phyloP scores from a whole-genome alignment of 495 filamentous ascomycete species.

The Jackrogersella multiformis region DNA sequence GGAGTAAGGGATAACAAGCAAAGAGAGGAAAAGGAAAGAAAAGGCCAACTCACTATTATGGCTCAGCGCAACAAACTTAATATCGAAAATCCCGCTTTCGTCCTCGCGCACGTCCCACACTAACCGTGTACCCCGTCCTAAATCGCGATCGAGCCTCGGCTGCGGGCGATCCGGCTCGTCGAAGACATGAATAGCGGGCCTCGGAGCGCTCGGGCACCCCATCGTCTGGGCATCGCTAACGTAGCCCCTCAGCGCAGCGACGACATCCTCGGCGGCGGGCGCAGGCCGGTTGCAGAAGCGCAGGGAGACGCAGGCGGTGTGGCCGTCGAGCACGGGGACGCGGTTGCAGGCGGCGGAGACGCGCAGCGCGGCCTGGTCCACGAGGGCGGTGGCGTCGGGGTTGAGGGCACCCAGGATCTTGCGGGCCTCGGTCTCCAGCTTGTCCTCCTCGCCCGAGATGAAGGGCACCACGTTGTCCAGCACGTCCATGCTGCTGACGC shows the following conservation, averaged over 20 bases:
- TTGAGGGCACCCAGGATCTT: conserved; percentile 83
- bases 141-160: conserved; percentile 82
- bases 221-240: conserved; percentile 77
- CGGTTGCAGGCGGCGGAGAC: conserved; percentile 85
- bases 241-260: conserved; percentile 74
- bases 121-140: conserved; percentile 82
- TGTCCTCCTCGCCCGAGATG: conserved; percentile 90
- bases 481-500: conserved; percentile 76
- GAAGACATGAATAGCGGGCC: conserved; percentile 76
- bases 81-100: conserved; percentile 78
- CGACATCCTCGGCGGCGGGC: conserved; percentile 71
- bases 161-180: conserved; percentile 84
- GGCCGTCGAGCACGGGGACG: conserved; percentile 84
- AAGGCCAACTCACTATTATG: conserved; percentile 76
- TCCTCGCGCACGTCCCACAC: conserved; percentile 81
- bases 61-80: conserved; percentile 82
- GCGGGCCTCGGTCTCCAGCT: conserved; percentile 83
- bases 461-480: conserved; percentile 87
- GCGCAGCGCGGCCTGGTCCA: conserved; percentile 67
- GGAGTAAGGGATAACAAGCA: too few species aligned
- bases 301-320: conserved; percentile 83
- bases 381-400: conserved; percentile 69
- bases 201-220: conserved; percentile 79
- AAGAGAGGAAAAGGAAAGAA: background rate
- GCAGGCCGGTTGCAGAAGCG: conserved; percentile 68